These are phyloP conservation scores for Angomonas desouzai DNA, from an alignment of 208 protist species.

Conservation along the genomic window DNA sequence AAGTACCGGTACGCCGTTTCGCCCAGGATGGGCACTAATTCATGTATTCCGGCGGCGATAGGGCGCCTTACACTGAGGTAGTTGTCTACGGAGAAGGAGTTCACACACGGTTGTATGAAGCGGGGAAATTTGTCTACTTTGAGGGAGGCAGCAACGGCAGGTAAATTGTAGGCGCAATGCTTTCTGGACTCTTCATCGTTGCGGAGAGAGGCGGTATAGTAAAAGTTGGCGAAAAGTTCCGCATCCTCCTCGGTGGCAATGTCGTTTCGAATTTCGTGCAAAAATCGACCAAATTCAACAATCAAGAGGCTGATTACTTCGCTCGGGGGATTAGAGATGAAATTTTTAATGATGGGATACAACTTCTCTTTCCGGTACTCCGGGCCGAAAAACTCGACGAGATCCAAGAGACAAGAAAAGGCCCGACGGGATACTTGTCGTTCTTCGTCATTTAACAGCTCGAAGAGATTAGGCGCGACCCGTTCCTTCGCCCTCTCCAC, in stretches of 20 bases:
- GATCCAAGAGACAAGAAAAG: slow-evolving; percentile 86
- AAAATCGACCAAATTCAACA: slow-evolving; percentile 82
- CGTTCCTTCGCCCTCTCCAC: slow-evolving; percentile 70
- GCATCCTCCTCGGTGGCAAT: slow-evolving; percentile 79
- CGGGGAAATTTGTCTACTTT: slow-evolving; percentile 68
- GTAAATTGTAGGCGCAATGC: slow-evolving; percentile 87
- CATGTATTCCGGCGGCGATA: slow-evolving; percentile 81
- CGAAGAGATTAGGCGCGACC: slow-evolving; percentile 79
- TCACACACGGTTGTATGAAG: slow-evolving; percentile 55
- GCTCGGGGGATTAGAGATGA: slow-evolving; percentile 77
- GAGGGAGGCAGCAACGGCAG: slow-evolving; percentile 80
- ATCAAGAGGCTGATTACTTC: slow-evolving; percentile 81
- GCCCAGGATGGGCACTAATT: slow-evolving; percentile 72
- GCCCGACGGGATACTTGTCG: slow-evolving; percentile 72
- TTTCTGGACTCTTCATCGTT: slow-evolving; percentile 66
- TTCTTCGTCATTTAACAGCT: slow-evolving; percentile 90
- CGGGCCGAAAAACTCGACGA: slow-evolving; percentile 88
- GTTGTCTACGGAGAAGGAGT: slow-evolving; percentile 55
- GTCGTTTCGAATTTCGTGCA: slow-evolving; percentile 82
- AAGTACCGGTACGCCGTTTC: slow-evolving; percentile 52
- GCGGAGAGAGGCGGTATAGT: slow-evolving; percentile 44
- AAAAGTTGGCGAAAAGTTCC: slow-evolving; percentile 81
- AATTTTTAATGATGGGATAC: slow-evolving; percentile 86
- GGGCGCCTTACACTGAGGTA: slow-evolving; percentile 47
- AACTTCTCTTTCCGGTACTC: slow-evolving; percentile 77